Base-by-base conservation (phyloP, 2,329 filamentous ascomycete genomes). In the Lojkania enalia region DNA sequence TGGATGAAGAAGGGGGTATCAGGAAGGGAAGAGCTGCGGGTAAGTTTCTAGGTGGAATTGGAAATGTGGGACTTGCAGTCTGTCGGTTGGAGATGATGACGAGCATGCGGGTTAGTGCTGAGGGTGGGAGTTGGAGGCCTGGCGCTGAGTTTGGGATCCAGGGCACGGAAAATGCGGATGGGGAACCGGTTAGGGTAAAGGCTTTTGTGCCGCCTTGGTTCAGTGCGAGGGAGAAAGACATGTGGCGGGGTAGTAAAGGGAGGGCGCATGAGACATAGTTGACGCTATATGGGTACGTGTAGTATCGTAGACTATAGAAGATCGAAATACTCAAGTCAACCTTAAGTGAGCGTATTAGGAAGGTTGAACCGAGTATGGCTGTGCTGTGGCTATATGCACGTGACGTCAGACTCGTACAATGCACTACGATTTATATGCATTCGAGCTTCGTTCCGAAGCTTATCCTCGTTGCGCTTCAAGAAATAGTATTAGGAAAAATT, bases 31-130 rank as follows among this genome's bases (percentile, higher is more conserved):
- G 90, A 57, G 85, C 84, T 50, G 84, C 86, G 0, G 94, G 92
- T 32, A 95, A 88, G 65, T 91, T 88, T 74, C 76, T 97, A 40
- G 76, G 75, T 21, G 86, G 88, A 0, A 76, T 92, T 12, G 92
- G 91, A 1, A 95, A 96, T 64, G 72, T 97, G 20, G 94, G 94
- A 1, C 75, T 99, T 40, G 92, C 85, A 2, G 72, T 96, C 55
- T 96, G 92, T 65, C 83, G 92, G 19, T 71, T 97, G 57, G 90
- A 95, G 73, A 85, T 86, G 64, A 96, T 96, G 91, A 95, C 89
- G 4, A 86, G 90, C 63, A 74, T 94, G 36, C 75, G 76, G 23
- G 73, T 94, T 42, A 87, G 86, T 2, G 87, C 84, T 44, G 83
- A 87, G 51, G 79, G 80, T 0, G 79, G 80, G 14, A 73, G 73